Percentiles rank a stretch among this genome's conserved stretches.
Evolutionary conservation across 2,329 filamentous ascomycete genomes (phyloP).

Genomic region (Pseudocercospora eumusae): DNA sequence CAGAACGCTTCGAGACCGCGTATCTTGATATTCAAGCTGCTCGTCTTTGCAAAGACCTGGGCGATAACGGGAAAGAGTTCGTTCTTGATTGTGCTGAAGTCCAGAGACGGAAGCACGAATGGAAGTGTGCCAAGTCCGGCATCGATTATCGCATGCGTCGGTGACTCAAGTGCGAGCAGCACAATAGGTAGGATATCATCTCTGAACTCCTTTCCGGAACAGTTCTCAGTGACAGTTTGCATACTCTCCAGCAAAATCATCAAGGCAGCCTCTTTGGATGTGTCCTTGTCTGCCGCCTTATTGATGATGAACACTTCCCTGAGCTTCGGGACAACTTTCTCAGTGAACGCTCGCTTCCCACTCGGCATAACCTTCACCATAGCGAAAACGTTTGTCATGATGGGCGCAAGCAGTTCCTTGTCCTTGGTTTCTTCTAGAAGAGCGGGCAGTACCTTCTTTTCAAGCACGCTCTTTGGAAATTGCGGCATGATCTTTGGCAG

Average conservation of each 20-base stretch:
- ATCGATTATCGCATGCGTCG: constrained; percentile 86
- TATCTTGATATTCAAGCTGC: constrained; percentile 91
- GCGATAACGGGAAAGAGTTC: constrained; percentile 93
- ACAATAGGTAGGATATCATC: constrained; percentile 91
- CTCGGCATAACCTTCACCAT: constrained; percentile 78
- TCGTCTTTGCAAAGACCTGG: constrained; percentile 86
- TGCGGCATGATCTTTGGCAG: constrained; percentile 83
- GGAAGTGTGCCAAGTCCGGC: constrained; percentile 77
- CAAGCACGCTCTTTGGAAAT: constrained; percentile 89
- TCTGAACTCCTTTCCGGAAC: constrained; percentile 88
- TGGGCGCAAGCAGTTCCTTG: constrained; percentile 77
- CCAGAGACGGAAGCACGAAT: constrained; percentile 79
- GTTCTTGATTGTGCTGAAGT: constrained; percentile 96
- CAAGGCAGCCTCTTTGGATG: constrained; percentile 80
- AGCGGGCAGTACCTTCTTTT: constrained; percentile 89
- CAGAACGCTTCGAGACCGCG: constrained; percentile 87
- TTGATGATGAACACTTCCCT: constrained; percentile 77
- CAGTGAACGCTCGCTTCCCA: constrained; percentile 75
- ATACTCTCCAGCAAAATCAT: constrained; percentile 91
- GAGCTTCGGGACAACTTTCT: constrained; percentile 80
- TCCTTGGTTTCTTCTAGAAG: constrained; percentile 94
- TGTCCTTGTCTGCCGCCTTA: constrained; percentile 68
- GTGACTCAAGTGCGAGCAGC: constrained; percentile 78
- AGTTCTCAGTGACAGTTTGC: constrained; percentile 72
- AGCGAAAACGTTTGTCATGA: constrained; percentile 89